Evolutionary conservation across 441 rosid genomes (phyloP).

Genomic region (Flueggea neowawraea): DNA sequence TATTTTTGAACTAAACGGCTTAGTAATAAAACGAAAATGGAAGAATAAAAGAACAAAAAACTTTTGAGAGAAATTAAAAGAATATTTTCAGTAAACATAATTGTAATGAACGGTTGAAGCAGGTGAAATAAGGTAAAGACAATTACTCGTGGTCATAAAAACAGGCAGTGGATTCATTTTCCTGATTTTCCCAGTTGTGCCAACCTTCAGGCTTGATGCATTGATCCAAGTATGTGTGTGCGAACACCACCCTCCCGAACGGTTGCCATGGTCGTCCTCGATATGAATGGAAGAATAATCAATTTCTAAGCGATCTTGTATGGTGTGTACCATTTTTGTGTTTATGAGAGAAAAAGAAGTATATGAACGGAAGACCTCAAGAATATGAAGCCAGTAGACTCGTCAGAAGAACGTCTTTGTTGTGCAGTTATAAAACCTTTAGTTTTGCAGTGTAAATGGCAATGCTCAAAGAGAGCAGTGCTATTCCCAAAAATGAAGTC

Average conservation of each 20-base stretch:
- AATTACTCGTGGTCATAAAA: slow-evolving; percentile 88
- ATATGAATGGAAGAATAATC: too few species aligned
- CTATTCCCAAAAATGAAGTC: slow-evolving; percentile 98
- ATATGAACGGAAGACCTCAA: slow-evolving; percentile 44
- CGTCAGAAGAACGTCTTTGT: slow-evolving; percentile 90
- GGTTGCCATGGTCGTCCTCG: slow-evolving; percentile 99
- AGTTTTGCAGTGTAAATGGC: slow-evolving; percentile 96
- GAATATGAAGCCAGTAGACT: slow-evolving; percentile 92
- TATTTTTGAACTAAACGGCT: too few species aligned
- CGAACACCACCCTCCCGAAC: slow-evolving; percentile 90
- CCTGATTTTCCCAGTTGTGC: slow-evolving; percentile 81
- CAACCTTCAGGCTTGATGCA: slow-evolving; percentile 73
- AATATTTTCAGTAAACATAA: too few species aligned
- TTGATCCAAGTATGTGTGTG: slow-evolving; percentile 78
- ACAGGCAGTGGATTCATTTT: slow-evolving; percentile 98
- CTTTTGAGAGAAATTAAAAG: too few species aligned
- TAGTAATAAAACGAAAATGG: too few species aligned
- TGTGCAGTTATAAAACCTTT: slow-evolving; percentile 89
- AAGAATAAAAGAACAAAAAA: too few species aligned
- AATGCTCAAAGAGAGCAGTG: slow-evolving; percentile 89
- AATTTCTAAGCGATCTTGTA: too few species aligned
- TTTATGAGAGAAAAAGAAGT: slow-evolving; percentile 1
- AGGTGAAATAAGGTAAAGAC: too few species aligned
- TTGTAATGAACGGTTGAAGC: too few species aligned
- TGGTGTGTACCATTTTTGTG: background rate